Evolutionary conservation across 352 stramenopile species (phyloP).

Genomic region (Blastocystis sp.): DNA sequence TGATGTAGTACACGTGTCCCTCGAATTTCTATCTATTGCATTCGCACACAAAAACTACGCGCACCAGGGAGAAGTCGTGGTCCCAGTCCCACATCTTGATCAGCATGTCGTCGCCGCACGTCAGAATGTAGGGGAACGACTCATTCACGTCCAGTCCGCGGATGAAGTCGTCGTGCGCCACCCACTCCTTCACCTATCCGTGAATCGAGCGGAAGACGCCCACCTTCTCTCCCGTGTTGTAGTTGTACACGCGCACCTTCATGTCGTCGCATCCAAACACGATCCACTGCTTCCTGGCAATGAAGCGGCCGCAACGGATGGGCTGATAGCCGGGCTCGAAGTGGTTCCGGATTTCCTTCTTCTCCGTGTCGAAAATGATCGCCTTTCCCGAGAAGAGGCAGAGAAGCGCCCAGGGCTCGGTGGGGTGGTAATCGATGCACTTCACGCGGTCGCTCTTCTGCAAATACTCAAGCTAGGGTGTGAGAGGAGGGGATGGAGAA

Average conservation of each 20-base stretch:
- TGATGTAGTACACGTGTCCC: conserved; percentile 93
- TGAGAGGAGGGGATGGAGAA: neutral
- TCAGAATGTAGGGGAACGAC: conserved; percentile 89
- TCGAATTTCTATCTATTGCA: conserved; percentile 9
- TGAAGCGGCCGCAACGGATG: conserved; percentile 85
- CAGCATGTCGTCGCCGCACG: conserved; percentile 93
- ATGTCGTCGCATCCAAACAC: conserved; percentile 82
- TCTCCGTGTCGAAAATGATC: conserved; percentile 98
- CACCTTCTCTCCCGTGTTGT: conserved; percentile 98
- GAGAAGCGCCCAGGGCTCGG: conserved; percentile 92
- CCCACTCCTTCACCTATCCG: conserved; percentile 80
- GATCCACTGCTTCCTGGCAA: conserved; percentile 85
- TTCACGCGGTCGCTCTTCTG: conserved; percentile 92
- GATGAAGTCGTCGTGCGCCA: conserved; percentile 98
- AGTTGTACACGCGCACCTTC: conserved; percentile 94
- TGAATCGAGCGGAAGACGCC: conserved; percentile 65
- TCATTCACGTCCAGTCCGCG: conserved; percentile 91
- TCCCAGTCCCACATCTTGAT: conserved; percentile 97
- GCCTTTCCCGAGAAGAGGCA: conserved; percentile 94
- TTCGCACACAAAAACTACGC: neutral
- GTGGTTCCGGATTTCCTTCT: conserved; percentile 87
- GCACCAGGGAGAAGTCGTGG: conserved; percentile 36
- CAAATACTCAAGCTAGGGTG: conserved; percentile 57
- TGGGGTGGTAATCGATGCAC: conserved; percentile 94
- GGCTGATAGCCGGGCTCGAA: conserved; percentile 93